Conservation (phyloP, 345 rosid species). For the Pistacia integerrima region DNA sequence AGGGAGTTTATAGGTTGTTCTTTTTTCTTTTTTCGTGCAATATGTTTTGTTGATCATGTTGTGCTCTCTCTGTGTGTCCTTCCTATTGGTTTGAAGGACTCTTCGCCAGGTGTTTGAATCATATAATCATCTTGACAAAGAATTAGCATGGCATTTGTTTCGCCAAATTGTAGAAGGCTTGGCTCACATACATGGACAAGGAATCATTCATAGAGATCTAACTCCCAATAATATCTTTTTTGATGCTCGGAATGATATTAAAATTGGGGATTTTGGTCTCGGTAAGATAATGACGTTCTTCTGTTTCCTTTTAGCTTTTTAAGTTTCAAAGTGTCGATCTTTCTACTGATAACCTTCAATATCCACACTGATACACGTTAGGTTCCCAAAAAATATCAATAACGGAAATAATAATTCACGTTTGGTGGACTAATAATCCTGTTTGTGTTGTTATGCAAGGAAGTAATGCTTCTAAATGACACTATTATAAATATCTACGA, state of each 20-base stretch:
- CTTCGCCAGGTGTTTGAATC: conserved; percentile 89
- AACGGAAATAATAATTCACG: not conserved
- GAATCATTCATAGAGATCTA: conserved; percentile 95
- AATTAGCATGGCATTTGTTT: conserved; percentile 77
- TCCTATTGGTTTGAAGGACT: conserved; percentile 55
- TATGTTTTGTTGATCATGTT: conserved; percentile 11
- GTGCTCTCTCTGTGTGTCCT: conserved; percentile 20
- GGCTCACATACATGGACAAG: conserved; percentile 94
- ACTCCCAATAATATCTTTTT: conserved; percentile 94
- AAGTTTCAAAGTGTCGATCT: not conserved
- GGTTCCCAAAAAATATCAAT: not conserved
- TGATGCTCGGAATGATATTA: conserved; percentile 91
- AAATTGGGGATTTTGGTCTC: conserved; percentile 97
- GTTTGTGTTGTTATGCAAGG: not conserved
- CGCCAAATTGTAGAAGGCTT: conserved; percentile 98
- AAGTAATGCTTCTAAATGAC: not conserved
- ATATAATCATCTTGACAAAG: conserved; percentile 78
- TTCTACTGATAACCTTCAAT: no score
- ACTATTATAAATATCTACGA: not conserved
- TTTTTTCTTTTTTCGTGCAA: conserved; percentile 3
- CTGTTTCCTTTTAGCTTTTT: conserved; percentile 9
- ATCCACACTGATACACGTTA: not conserved
- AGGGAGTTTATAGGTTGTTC: conserved; percentile 3
- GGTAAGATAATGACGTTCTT: conserved; percentile 51
- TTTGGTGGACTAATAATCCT: not conserved